A percentile compares a stretch with the other conserved stretches of the same genome.
These are phyloP conservation scores for Fusarium irregulare DNA, from an alignment of 2,329 filamentous ascomycete genomes.

Conservation along the genomic window DNA sequence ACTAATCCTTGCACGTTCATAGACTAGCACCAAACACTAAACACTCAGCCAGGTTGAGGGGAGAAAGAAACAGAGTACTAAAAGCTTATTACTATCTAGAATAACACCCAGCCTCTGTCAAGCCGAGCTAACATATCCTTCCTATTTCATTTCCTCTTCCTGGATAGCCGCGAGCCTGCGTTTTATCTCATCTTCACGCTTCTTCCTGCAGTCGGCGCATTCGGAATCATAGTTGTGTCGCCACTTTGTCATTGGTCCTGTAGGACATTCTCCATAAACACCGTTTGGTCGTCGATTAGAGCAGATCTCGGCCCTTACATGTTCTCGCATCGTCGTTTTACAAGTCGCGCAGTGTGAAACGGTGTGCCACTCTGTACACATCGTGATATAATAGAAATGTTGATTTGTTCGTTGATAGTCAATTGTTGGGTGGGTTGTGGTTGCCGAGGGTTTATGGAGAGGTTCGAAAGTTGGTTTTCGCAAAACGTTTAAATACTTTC, in stretches of 20 bases:
- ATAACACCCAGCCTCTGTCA: too few relatives aligned
- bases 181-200: not conserved
- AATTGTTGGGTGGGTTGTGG: not conserved
- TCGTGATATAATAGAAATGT: not conserved
- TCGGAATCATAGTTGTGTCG: not conserved
- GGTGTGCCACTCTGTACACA: not conserved
- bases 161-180: not conserved
- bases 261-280: not conserved
- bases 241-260: not conserved
- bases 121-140: fast-evolving
- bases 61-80: too few relatives aligned
- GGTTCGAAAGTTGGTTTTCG: not conserved
- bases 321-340: not conserved
- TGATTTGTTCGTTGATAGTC: fast-evolving
- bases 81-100: too few relatives aligned
- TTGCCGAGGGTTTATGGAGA: not conserved
- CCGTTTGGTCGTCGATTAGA: not conserved
- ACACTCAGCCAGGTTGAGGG: too few relatives aligned
- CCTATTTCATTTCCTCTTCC: not conserved
- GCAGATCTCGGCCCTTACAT: not conserved
- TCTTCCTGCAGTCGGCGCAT: not conserved
- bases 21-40: too few relatives aligned
- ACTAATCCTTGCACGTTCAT: not conserved
- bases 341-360: too few relatives aligned
- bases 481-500: not conserved